phyloP scores from a whole-genome alignment of 805 yeast species.

The Komagataella phaffii region DNA sequence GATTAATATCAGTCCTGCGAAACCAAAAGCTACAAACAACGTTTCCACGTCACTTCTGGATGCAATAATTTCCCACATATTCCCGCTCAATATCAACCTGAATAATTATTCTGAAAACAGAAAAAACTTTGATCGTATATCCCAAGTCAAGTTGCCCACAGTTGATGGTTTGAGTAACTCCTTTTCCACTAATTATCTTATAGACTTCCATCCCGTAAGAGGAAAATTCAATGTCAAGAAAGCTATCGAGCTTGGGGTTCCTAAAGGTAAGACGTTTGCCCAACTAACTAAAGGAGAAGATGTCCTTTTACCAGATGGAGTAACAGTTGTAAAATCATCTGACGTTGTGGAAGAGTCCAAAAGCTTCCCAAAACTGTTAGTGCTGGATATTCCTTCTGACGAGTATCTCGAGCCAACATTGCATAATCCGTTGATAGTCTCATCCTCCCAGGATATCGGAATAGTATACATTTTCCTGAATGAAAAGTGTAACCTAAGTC shows the following conservation, averaged over 20 bases:
- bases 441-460: slow-evolving; percentile 19
- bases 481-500: slow-evolving; percentile 28
- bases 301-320: slow-evolving; percentile 46
- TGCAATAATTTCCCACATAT: slow-evolving; percentile 10
- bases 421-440: not conserved
- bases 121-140: slow-evolving; percentile 9
- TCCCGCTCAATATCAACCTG: slow-evolving; percentile 9
- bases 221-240: slow-evolving; percentile 62
- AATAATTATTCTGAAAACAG: slow-evolving; percentile 1
- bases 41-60: slow-evolving; percentile 5
- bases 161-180: slow-evolving; percentile 4
- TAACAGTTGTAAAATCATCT: slow-evolving; percentile 37
- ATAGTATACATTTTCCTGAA: slow-evolving; percentile 70
- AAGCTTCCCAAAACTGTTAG: slow-evolving; percentile 41
- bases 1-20: not conserved
- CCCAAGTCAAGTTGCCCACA: slow-evolving; percentile 9
- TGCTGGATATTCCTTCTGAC: slow-evolving; percentile 59
- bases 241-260: slow-evolving; percentile 56
- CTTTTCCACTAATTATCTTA: slow-evolving; percentile 50
- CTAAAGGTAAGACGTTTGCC: slow-evolving; percentile 42
- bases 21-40: not conserved
- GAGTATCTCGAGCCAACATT: slow-evolving; percentile 21
- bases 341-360: slow-evolving; percentile 62
- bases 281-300: slow-evolving; percentile 44
- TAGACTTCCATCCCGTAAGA: slow-evolving; percentile 51